These are phyloP conservation scores for Leccinum fallax DNA, from an alignment of 1,284 basidiomycete species.

Conservation along the genomic window DNA sequence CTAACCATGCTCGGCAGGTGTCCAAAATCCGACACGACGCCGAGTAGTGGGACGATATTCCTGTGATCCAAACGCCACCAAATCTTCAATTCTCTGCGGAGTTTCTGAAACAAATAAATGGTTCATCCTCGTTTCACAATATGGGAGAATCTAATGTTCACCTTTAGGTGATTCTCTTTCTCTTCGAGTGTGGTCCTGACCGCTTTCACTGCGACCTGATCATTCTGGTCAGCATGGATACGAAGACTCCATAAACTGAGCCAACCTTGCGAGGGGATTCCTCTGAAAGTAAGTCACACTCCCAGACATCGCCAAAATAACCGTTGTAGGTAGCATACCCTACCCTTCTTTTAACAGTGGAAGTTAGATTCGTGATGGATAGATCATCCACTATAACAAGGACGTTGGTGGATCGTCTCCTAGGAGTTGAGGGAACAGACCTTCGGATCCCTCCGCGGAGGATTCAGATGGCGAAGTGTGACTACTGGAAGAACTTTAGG, in stretches of 20 bases:
- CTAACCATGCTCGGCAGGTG: conserved; percentile 28
- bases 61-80: conserved; percentile 26
- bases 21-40: conserved; percentile 25
- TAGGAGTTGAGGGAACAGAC: conserved; percentile 12
- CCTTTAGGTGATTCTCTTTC: neutral
- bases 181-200: conserved; percentile 11
- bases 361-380: conserved; percentile 8
- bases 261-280: conserved; percentile 12
- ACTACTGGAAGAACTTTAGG: conserved; percentile 20
- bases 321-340: conserved; percentile 15
- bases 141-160: neutral
- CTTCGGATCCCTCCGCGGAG: conserved; percentile 9
- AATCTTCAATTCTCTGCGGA: conserved; percentile 30
- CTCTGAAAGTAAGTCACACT: conserved; percentile 23
- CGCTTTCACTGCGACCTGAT: conserved; percentile 29
- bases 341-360: conserved; percentile 14
- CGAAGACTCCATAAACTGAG: neutral
- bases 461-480: conserved; percentile 18
- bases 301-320: conserved; percentile 31
- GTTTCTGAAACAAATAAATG: conserved; percentile 16
- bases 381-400: conserved; percentile 18
- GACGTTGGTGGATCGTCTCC: neutral
- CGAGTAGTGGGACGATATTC: conserved; percentile 34
- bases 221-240: neutral
- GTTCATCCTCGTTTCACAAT: neutral